phyloP scores from a whole-genome alignment of 768 basidiomycete species.

The Boletus rubescentipes region DNA sequence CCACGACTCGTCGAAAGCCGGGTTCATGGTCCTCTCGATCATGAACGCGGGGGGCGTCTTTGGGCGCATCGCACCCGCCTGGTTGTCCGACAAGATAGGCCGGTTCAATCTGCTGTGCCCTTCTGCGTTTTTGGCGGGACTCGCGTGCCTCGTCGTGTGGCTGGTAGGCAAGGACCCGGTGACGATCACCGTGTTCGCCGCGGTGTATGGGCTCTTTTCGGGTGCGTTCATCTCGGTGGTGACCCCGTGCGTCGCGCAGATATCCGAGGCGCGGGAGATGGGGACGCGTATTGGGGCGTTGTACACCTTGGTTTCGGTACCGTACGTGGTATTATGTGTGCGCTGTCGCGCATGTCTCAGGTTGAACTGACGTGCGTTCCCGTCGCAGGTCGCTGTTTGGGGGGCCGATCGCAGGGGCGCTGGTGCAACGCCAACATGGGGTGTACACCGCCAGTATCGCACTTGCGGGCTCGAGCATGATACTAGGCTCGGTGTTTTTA shows the following conservation, averaged over 20 bases:
- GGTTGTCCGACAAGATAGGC: slow-evolving; percentile 63
- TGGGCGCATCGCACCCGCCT: slow-evolving; percentile 64
- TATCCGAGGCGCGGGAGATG: slow-evolving; percentile 56
- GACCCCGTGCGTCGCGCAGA: slow-evolving; percentile 66
- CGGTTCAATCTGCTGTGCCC: slow-evolving; percentile 67
- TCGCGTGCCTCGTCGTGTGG: slow-evolving; percentile 62
- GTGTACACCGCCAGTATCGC: slow-evolving; percentile 51
- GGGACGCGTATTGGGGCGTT: slow-evolving; percentile 64
- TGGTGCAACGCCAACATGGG: slow-evolving; percentile 47
- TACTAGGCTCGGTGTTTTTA: slow-evolving; percentile 59
- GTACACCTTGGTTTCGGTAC: slow-evolving; percentile 64
- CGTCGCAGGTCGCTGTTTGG: slow-evolving; percentile 57
- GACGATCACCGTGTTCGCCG: slow-evolving; percentile 50
- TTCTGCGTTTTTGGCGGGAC: slow-evolving; percentile 59
- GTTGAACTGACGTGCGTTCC: too few relatives aligned
- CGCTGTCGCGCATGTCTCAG: too few relatives aligned
- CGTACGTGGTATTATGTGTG: slow-evolving; percentile 68
- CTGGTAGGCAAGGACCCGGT: slow-evolving; percentile 41
- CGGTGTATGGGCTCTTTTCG: slow-evolving; percentile 60
- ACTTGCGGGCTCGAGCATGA: slow-evolving; percentile 57
- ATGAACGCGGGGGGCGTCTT: slow-evolving; percentile 69
- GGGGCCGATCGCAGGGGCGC: slow-evolving; percentile 60
- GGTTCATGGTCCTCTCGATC: slow-evolving; percentile 59
- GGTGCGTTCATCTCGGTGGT: slow-evolving; percentile 70
- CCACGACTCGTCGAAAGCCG: slow-evolving; percentile 36